phyloP scores from a whole-genome alignment of 495 filamentous ascomycete species.

The Daldinia caldariorum region DNA sequence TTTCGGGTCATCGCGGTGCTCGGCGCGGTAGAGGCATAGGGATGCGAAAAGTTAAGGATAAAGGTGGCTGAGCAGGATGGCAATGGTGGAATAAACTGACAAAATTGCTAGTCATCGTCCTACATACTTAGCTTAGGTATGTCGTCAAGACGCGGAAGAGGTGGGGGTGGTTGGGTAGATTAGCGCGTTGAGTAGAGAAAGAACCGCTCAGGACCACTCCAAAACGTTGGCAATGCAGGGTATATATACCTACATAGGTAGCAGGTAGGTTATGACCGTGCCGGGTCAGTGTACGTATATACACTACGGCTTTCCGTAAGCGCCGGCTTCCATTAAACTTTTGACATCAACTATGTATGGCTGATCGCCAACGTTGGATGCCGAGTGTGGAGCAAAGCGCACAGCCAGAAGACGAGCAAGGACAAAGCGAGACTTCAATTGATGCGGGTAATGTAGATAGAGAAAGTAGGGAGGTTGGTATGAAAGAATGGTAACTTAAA shows the following conservation, averaged over 20 bases:
- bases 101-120: constrained; percentile 39
- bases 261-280: too few species aligned
- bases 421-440: constrained; percentile 11
- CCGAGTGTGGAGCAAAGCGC: constrained; percentile 21
- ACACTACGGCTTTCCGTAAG: constrained; percentile 15
- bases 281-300: constrained; percentile 5
- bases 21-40: constrained; percentile 34
- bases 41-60: constrained; percentile 34
- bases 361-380: constrained; percentile 8
- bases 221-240: neutral
- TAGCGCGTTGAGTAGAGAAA: constrained; percentile 25
- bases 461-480: constrained; percentile 2
- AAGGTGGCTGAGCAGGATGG: constrained; percentile 22
- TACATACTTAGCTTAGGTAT: constrained; percentile 19
- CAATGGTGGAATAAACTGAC: constrained; percentile 21
- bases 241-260: too few species aligned
- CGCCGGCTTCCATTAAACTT: constrained; percentile 33
- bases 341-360: constrained; percentile 6
- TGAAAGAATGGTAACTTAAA: constrained; percentile 27
- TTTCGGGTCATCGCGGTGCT: constrained; percentile 45
- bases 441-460: constrained; percentile 10
- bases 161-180: constrained; percentile 32
- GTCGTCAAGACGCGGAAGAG: constrained; percentile 31
- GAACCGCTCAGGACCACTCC: constrained; percentile 1
- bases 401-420: constrained; percentile 10